Evolutionary conservation across 805 yeast genomes (phyloP), one percentile per base, ranked within the genome.

Genomic region (Kuraishia molischiana): DNA sequence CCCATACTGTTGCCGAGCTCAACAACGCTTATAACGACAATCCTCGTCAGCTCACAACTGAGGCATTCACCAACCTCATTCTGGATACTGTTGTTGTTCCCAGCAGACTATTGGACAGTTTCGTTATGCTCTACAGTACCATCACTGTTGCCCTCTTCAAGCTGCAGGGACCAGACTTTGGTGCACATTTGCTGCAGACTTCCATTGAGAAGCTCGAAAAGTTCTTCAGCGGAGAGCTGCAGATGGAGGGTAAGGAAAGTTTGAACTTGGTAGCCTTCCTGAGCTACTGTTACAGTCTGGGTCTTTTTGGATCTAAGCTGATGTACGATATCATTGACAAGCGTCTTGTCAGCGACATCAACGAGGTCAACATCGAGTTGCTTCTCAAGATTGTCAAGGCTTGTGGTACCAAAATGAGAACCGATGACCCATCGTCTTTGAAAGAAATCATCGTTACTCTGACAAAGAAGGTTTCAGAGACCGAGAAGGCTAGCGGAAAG

Each of bases 361-460:
- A 73, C 39, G 96, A 89, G 54, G 47, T 63, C 15, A 79, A 81
- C 45, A 83, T 95, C 2, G 97, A 89, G 48, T 58, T 85, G 14
- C 63, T 92, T 35, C 61, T 90, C 37, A 74, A 80, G 46, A 63
- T 90, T 15, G 66, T 92, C 17, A 72, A 82, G 36, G 76, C 76
- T 26, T 74, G 87, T 9, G 99, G 98, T 32, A 71, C 78, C 8
- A 85, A 85, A 51, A 73, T 92, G 59, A 76, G 98, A 52, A 62
- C 84, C 3, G 98, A 92, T 54, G 98, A 92, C 54, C 94, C 97
- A 1, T 57, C 71, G 8, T 79, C 96, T 0, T 66, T 92, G 38
- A 87, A 83, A 52, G 89, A 84, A 32, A 87, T 90, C 35, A 75
- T 87, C 10, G 38, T 72, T 3, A 64, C 68, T 31, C 61, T 82